These are phyloP conservation scores for Potentilla sterilis DNA, from an alignment of 306 rosid species.

Conservation along the genomic window DNA sequence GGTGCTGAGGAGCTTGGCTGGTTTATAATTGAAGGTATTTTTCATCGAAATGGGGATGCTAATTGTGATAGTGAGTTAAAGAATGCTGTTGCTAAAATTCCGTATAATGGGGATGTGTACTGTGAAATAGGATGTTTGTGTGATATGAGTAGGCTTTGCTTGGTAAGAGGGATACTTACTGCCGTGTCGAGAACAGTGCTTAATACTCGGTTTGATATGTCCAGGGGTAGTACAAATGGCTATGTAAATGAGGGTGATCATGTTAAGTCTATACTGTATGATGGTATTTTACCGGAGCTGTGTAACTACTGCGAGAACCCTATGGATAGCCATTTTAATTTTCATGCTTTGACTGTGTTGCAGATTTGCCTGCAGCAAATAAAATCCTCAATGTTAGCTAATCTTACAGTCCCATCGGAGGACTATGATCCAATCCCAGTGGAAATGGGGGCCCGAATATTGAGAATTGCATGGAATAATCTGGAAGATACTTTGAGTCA, in stretches of 20 bases:
- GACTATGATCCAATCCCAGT: slow-evolving; percentile 68
- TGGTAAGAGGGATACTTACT: slow-evolving; percentile 86
- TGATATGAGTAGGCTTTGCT: slow-evolving; percentile 75
- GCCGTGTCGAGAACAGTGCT: slow-evolving; percentile 81
- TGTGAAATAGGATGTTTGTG: slow-evolving; percentile 49
- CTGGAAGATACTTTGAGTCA: slow-evolving; percentile 95
- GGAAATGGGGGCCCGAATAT: slow-evolving; percentile 74
- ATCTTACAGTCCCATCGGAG: slow-evolving; percentile 42
- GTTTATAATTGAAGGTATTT: slow-evolving; percentile 60
- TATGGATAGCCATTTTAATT: slow-evolving; percentile 84
- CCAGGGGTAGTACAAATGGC: slow-evolving; percentile 21
- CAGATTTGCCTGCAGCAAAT: slow-evolving; percentile 97
- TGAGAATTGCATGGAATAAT: slow-evolving; percentile 85
- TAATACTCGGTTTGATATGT: slow-evolving; percentile 44
- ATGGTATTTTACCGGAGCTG: slow-evolving; percentile 91
- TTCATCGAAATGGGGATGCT: slow-evolving; percentile 32
- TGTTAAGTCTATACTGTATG: slow-evolving; percentile 69
- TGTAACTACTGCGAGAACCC: slow-evolving; percentile 86
- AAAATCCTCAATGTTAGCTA: slow-evolving; percentile 56
- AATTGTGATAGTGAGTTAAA: slow-evolving; percentile 31
- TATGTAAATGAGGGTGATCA: slow-evolving; percentile 11
- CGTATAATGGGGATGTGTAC: slow-evolving; percentile 53
- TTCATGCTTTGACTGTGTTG: slow-evolving; percentile 88
- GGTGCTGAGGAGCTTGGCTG: slow-evolving; percentile 65
- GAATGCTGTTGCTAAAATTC: slow-evolving; percentile 48